Conservation (phyloP, 805 yeast genomes). For the Brettanomyces custersianus region DNA sequence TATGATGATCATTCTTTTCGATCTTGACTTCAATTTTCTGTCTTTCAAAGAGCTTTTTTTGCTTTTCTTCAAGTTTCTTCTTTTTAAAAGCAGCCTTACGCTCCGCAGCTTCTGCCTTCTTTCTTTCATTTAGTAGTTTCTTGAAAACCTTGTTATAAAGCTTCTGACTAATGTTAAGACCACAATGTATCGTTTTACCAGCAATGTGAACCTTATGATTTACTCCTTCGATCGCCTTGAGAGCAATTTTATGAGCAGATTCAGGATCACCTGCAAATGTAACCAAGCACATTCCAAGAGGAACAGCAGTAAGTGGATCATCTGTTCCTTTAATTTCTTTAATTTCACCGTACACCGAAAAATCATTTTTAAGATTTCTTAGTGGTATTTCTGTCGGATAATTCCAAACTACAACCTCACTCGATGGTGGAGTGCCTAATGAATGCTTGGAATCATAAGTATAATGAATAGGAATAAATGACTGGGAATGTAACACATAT, state of each 20-base stretch:
- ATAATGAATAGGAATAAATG: slow-evolving; percentile 14
- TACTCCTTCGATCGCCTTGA: slow-evolving; percentile 32
- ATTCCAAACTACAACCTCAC: slow-evolving; percentile 63
- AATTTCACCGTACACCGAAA: slow-evolving; percentile 56
- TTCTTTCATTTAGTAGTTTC: slow-evolving; percentile 25
- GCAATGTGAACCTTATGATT: slow-evolving; percentile 37
- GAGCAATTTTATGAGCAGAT: slow-evolving; percentile 38
- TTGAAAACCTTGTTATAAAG: slow-evolving; percentile 26
- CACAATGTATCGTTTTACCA: slow-evolving; percentile 44
- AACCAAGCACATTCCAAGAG: slow-evolving; percentile 62
- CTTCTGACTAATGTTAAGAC: slow-evolving; percentile 36
- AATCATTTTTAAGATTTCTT: slow-evolving; percentile 37
- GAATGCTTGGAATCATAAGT: slow-evolving; percentile 57
- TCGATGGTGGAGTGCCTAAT: slow-evolving; percentile 63
- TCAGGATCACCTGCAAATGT: slow-evolving; percentile 51
- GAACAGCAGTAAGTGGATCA: slow-evolving; percentile 71
- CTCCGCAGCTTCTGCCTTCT: slow-evolving; percentile 28
- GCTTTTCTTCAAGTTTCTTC: slow-evolving; percentile 7
- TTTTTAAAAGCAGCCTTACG: slow-evolving; percentile 16
- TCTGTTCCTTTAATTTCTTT: slow-evolving; percentile 47
- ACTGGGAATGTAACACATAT: slow-evolving; percentile 10
- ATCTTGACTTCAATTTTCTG: background rate
- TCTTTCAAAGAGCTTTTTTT: background rate
- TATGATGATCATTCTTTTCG: background rate
- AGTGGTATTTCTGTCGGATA: slow-evolving; percentile 47